Percentiles rank a stretch among this genome's conserved stretches.
Conservation (phyloP, 108 stramenopile genomes). For the Parietichytrium sp. region DNA sequence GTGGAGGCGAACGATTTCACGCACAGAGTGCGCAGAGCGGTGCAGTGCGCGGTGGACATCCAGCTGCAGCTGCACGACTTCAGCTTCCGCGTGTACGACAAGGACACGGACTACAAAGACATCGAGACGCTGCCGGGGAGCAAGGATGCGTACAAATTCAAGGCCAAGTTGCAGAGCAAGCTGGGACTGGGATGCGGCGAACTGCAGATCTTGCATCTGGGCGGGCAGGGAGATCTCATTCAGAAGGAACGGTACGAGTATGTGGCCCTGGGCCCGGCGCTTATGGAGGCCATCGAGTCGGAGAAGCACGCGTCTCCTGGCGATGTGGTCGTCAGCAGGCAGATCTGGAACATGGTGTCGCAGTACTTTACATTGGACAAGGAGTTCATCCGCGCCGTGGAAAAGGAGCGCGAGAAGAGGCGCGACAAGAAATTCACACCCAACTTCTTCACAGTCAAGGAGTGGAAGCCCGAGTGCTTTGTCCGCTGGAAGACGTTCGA, state of each 20-base stretch:
- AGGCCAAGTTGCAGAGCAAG: background rate
- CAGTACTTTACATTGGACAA: background rate
- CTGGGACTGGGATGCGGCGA: background rate
- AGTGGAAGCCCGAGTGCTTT: background rate
- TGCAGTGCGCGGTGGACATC: constrained; percentile 59
- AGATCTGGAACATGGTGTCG: constrained; percentile 45
- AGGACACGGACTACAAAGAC: constrained; percentile 37
- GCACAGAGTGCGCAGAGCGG: constrained; percentile 47
- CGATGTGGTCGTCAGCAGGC: constrained; percentile 48
- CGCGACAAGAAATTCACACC: background rate
- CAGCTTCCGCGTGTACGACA: constrained; percentile 19
- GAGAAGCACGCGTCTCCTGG: constrained; percentile 54
- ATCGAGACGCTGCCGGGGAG: background rate
- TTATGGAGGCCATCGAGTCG: constrained; percentile 54
- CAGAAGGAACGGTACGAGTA: constrained; percentile 52
- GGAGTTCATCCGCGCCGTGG: background rate
- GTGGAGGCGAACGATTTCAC: background rate
- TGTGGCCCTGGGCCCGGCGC: constrained; percentile 54
- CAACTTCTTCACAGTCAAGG: background rate
- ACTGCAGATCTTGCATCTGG: constrained; percentile 23
- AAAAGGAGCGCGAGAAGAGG: background rate
- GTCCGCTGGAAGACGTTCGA: background rate
- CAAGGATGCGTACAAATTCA: background rate
- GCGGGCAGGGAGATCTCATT: constrained; percentile 13
- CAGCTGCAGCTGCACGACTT: constrained; percentile 43